Conservation (phyloP, 139 green algal species). For the Yamagishiella unicocca region DNA sequence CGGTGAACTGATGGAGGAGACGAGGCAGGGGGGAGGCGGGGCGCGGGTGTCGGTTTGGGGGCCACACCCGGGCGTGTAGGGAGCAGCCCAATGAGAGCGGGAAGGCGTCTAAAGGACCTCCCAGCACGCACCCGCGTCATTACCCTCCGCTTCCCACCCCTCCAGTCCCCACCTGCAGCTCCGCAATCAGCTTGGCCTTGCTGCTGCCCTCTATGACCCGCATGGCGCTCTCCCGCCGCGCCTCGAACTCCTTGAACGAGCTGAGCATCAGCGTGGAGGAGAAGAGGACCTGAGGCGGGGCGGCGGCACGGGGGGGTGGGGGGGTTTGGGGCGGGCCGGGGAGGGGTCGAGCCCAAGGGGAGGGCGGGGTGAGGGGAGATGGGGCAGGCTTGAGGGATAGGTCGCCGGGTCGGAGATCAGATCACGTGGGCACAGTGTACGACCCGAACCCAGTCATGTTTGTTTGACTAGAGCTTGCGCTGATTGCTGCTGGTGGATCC, state of each 20-base stretch:
- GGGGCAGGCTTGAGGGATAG: neutral
- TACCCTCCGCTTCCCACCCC: neutral
- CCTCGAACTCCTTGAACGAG: slow-evolving; percentile 67
- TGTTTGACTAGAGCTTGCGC: too few species aligned
- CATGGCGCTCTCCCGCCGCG: slow-evolving; percentile 58
- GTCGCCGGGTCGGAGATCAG: too few species aligned
- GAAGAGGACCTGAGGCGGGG: slow-evolving; percentile 57
- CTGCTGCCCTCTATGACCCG: slow-evolving; percentile 62
- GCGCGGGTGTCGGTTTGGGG: too few species aligned
- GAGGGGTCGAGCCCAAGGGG: neutral
- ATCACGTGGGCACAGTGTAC: too few species aligned
- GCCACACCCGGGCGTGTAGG: too few species aligned
- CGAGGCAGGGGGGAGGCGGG: too few species aligned
- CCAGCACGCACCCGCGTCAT: neutral
- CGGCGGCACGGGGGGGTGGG: neutral
- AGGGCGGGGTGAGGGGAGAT: neutral
- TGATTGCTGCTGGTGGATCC: too few species aligned
- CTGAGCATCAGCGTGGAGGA: slow-evolving; percentile 63
- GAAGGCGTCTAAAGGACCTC: too few species aligned
- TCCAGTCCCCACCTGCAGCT: slow-evolving; percentile 55
- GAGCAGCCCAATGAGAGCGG: too few species aligned
- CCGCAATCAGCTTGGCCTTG: slow-evolving; percentile 63
- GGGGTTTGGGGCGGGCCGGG: neutral
- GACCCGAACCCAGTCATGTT: too few species aligned
- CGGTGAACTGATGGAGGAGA: too few species aligned